phyloP scores from a whole-genome alignment of 163 green algal species.

The Volvox carteri region DNA sequence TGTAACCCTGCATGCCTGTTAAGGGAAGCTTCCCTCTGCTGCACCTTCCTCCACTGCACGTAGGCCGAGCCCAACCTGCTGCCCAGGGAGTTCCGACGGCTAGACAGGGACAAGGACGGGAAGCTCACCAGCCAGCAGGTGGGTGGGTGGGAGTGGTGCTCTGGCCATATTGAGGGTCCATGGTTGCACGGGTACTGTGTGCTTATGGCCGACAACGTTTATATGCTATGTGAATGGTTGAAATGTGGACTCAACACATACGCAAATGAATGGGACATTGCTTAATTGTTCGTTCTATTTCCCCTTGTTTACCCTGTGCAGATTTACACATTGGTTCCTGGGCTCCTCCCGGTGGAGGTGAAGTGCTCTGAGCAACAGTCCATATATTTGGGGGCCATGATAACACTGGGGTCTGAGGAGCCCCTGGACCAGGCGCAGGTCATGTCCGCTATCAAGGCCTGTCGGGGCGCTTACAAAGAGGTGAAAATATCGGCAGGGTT shows the following conservation, averaged over 20 bases:
- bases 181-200: no score
- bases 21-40: no score
- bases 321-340: neutral
- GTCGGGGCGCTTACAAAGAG: conserved; percentile 38
- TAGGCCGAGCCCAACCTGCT: conserved; percentile 18
- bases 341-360: neutral
- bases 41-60: no score
- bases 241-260: no score
- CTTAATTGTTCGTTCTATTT: no score
- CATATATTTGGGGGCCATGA: conserved; percentile 1
- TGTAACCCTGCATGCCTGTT: no score
- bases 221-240: no score
- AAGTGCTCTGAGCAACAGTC: neutral
- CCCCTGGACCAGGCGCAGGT: neutral
- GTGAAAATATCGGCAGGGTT: no score
- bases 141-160: no score
- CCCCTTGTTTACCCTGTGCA: neutral
- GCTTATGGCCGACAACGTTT: no score
- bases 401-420: neutral
- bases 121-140: conserved; percentile 3
- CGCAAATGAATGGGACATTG: no score
- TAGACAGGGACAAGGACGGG: conserved; percentile 39
- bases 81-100: neutral
- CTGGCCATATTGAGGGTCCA: no score
- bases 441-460: neutral